Percentiles rank a stretch among this genome's conserved stretches.
These are phyloP conservation scores for Marasmius sp. DNA, from an alignment of 1,284 basidiomycete genomes.

Conservation along the genomic window DNA sequence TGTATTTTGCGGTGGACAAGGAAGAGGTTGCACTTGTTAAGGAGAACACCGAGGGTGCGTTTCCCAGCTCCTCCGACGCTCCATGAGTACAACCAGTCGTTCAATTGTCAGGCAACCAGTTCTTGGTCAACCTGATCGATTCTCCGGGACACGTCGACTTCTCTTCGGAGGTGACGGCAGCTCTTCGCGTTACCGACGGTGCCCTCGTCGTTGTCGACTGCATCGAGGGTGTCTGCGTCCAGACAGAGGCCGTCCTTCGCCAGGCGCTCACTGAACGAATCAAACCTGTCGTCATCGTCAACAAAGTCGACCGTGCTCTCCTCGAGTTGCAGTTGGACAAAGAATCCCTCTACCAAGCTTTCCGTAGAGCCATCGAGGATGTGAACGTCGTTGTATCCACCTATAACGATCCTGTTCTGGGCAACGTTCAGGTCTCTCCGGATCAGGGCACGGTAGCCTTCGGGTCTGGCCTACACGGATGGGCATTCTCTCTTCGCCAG, in stretches of 20 bases:
- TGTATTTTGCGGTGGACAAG: constrained; percentile 98
- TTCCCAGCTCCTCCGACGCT: background rate
- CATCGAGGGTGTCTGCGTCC: constrained; percentile 99
- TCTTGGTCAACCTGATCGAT: constrained; percentile 99
- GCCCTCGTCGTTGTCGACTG: constrained; percentile 99
- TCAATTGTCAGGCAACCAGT: constrained; percentile 74
- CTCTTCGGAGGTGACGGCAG: constrained; percentile 99
- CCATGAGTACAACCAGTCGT: constrained; percentile 16
- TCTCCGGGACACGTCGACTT: constrained; percentile 99
- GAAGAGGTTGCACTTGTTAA: constrained; percentile 85
- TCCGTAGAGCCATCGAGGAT: constrained; percentile 96
- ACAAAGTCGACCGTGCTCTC: constrained; percentile 99
- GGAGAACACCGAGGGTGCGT: constrained; percentile 88
- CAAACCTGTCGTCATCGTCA: constrained; percentile 99
- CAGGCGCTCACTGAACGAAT: constrained; percentile 98
- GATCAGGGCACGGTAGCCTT: constrained; percentile 99
- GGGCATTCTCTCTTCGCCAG: constrained; percentile 99
- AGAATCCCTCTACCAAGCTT: constrained; percentile 97
- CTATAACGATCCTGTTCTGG: constrained; percentile 92
- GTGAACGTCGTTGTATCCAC: constrained; percentile 99
- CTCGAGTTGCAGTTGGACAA: constrained; percentile 98
- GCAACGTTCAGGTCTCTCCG: constrained; percentile 99
- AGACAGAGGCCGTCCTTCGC: constrained; percentile 99
- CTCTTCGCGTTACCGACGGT: constrained; percentile 99
- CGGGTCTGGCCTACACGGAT: constrained; percentile 99